phyloP scores from a whole-genome alignment of 345 rosid genomes.

The Boechera divaricarpa region DNA sequence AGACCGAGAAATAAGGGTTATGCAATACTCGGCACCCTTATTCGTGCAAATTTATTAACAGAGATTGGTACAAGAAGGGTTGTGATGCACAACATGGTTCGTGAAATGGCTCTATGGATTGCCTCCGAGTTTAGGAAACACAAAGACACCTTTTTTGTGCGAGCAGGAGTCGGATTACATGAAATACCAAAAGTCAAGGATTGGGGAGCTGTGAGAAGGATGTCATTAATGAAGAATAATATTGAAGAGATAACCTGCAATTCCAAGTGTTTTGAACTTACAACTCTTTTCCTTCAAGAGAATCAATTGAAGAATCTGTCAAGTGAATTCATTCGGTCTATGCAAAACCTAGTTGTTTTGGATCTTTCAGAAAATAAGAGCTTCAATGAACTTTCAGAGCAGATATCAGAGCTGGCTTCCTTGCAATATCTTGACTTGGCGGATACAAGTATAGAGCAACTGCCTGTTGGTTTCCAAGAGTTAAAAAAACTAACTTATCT shows the following conservation, averaged over 20 bases:
- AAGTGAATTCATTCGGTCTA: background rate
- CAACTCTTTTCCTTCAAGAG: constrained; percentile 8
- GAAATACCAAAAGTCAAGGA: constrained; percentile 15
- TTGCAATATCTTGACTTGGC: constrained; percentile 39
- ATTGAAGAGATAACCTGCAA: constrained; percentile 12
- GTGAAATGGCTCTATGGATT: background rate
- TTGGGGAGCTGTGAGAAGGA: background rate
- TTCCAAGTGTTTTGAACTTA: constrained; percentile 27
- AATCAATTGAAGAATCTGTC: background rate
- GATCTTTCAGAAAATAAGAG: rapidly evolving
- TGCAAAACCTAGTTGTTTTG: background rate
- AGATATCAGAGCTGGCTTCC: constrained; percentile 32
- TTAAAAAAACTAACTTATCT: constrained; percentile 18
- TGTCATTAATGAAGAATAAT: constrained; percentile 35
- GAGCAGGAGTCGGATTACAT: background rate
- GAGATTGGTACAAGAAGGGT: background rate
- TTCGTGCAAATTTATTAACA: background rate
- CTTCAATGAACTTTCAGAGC: background rate
- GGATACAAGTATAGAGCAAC: background rate
- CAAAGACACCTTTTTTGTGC: background rate
- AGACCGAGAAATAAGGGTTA: background rate
- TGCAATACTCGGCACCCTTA: background rate
- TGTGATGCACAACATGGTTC: background rate
- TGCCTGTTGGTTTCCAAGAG: constrained; percentile 14
- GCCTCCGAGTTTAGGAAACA: constrained; percentile 23